Evolutionary conservation across 2,329 filamentous ascomycete genomes (phyloP), one percentile per base, ranked within the genome.

Genomic region (Exophiala alcalophila): DNA sequence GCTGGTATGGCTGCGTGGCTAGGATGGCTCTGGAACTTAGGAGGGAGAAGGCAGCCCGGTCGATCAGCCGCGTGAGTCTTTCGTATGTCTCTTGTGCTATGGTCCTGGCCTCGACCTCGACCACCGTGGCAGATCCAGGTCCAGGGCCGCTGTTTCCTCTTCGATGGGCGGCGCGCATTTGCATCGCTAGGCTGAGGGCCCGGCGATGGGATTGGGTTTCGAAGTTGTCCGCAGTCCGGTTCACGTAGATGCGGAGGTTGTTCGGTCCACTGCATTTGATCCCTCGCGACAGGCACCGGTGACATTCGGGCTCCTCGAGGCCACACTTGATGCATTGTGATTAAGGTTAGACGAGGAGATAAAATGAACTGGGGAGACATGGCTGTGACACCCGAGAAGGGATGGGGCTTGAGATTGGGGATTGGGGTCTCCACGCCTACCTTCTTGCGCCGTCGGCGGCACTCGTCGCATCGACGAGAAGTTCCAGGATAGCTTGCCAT

Each of bases 391-490:
- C n/a, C n/a, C n/a, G n/a, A n/a, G n/a, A n/a, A n/a, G n/a, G n/a
- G n/a, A n/a, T n/a, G n/a, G n/a, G n/a, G n/a, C n/a, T n/a, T n/a
- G n/a, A n/a, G n/a, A n/a, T n/a, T n/a, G n/a, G n/a, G n/a, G n/a
- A n/a, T n/a, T n/a, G n/a, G n/a, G n/a, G n/a, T n/a, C n/a, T n/a
- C n/a, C n/a, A n/a, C n/a, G 11, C 20, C 3, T 40, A 14, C 28
- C 37, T 33, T 33, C 15, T 33, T 40, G 28, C 37, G 28, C 7
- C 37, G 29, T 6, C 37, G 28, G 21, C 37, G 37, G 27, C 37
- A 40, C 16, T 33, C 29, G 12, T 33, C 28, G 15, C 37, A 33
- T 6, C 37, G 28, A n/a, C 37, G 28, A 12, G 37, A 33, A n/a
- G 28, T 40, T 6, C 28, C 37, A 8, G 28, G 37, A 10, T 30